Evolutionary conservation across 164 flowering plant species (phyloP).

Genomic region (Magnolia kwangsiensis): DNA sequence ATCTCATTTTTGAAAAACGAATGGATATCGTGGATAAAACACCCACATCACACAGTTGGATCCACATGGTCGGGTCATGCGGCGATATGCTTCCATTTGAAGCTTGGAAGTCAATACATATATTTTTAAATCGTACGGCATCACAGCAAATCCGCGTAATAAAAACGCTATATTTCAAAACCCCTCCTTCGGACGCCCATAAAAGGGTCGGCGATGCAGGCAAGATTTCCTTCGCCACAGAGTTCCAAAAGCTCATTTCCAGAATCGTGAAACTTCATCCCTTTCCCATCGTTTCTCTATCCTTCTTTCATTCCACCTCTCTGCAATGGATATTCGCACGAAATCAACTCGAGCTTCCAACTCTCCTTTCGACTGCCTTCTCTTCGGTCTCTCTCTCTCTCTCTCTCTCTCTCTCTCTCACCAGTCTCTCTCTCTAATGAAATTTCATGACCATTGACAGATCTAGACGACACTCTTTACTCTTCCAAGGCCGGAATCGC

Average conservation of each 20-base stretch:
- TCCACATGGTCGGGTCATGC: too few species aligned
- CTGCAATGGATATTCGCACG: slow-evolving; percentile 29
- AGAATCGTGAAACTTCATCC: neutral
- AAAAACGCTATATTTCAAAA: neutral
- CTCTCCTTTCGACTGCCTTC: slow-evolving; percentile 49
- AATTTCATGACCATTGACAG: slow-evolving; percentile 30
- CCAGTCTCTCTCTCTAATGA: slow-evolving; percentile 27
- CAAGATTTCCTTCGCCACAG: neutral
- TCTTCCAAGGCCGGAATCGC: slow-evolving; percentile 58
- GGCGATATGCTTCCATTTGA: too few species aligned
- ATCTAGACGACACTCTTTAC: slow-evolving; percentile 90
- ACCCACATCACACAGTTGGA: too few species aligned
- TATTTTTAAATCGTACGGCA: too few species aligned
- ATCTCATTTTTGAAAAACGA: too few species aligned
- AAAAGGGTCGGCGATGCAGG: neutral
- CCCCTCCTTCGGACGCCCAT: neutral
- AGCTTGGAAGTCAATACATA: too few species aligned
- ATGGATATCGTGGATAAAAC: too few species aligned
- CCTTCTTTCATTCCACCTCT: neutral
- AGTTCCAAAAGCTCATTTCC: neutral
- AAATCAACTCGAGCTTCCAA: neutral
- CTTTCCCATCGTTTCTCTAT: neutral
- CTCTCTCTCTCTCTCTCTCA: slow-evolving; percentile 27
- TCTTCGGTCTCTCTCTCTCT: slow-evolving; percentile 39
- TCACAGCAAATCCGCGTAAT: too few species aligned